Conservation (phyloP, 371 early-diverging fungal genomes). For the Apophysomyces elegans region DNA sequence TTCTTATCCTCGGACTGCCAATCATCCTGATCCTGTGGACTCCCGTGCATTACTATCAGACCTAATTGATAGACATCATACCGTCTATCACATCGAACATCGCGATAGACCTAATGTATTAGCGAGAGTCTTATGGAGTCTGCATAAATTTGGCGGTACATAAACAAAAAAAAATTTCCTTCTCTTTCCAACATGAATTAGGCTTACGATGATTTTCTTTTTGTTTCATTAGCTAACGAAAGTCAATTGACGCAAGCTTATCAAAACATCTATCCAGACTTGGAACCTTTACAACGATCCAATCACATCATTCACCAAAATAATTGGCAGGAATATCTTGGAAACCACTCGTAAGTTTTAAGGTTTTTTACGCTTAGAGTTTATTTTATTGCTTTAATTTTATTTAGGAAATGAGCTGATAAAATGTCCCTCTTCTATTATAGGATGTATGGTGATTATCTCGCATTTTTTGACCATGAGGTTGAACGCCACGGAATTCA, state of each 20-base stretch:
- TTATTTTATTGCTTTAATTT: neutral
- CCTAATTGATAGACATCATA: constrained; percentile 28
- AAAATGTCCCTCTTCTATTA: constrained; percentile 8
- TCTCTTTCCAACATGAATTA: neutral
- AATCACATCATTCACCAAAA: constrained; percentile 13
- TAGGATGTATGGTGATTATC: constrained; percentile 34
- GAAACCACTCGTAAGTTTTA: constrained; percentile 30
- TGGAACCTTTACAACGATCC: constrained; percentile 17
- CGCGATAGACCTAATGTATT: constrained; percentile 41
- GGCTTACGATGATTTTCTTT: neutral
- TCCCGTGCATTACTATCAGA: neutral
- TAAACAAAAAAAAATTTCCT: neutral
- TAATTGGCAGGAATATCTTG: constrained; percentile 43
- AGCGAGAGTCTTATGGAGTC: constrained; percentile 32
- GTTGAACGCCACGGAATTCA: constrained; percentile 30
- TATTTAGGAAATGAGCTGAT: constrained; percentile 5
- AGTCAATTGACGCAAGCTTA: constrained; percentile 17
- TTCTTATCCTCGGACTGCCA: neutral
- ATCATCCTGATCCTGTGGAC: neutral
- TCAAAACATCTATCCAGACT: constrained; percentile 15
- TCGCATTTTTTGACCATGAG: constrained; percentile 38
- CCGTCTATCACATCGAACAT: constrained; percentile 39
- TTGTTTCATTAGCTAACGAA: constrained; percentile 3
- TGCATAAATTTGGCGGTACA: constrained; percentile 42
- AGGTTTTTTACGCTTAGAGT: neutral